These are phyloP conservation scores for Leucoagaricus sp. DNA, from an alignment of 1,284 basidiomycete genomes.

Conservation along the genomic window DNA sequence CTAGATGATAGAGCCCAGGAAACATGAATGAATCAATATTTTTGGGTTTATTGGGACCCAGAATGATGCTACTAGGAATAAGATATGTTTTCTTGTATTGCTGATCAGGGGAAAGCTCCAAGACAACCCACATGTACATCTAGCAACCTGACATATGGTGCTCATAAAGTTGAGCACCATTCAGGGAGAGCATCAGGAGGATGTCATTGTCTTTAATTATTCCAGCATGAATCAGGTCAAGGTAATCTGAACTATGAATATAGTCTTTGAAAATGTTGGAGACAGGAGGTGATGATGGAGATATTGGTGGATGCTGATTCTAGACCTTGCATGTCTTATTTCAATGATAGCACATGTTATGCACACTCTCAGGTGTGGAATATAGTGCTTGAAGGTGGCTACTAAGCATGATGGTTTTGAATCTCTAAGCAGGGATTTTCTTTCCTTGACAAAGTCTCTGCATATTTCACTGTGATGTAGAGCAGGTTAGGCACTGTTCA, in stretches of 20 bases:
- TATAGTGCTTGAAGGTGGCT: slow-evolving; percentile 9
- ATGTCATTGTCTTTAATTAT: slow-evolving; percentile 9
- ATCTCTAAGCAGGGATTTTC: background rate
- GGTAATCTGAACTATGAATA: slow-evolving; percentile 1
- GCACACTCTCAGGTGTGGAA: background rate
- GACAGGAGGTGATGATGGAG: no score
- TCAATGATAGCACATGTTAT: slow-evolving; percentile 1
- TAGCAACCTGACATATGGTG: slow-evolving; percentile 26
- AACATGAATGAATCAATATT: slow-evolving; percentile 29
- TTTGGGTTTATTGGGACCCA: no score
- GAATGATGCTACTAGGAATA: slow-evolving; percentile 25
- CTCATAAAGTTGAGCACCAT: slow-evolving; percentile 16
- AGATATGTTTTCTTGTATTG: slow-evolving; percentile 28
- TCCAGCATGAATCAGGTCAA: background rate
- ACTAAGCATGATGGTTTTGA: slow-evolving; percentile 9
- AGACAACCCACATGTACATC: no score
- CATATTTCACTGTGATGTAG: no score
- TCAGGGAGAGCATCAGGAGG: slow-evolving; percentile 10
- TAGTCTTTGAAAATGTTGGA: background rate
- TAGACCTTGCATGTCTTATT: background rate
- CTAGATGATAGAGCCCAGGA: slow-evolving; percentile 26
- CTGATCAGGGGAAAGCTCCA: slow-evolving; percentile 20
- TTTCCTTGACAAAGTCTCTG: no score
- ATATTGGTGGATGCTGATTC: background rate
- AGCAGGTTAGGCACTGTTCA: no score